A percentile compares a stretch with the other conserved stretches of the same genome.
phyloP scores from a whole-genome alignment of 768 basidiomycete species.

The Tylopilus vinaceipallidus region DNA sequence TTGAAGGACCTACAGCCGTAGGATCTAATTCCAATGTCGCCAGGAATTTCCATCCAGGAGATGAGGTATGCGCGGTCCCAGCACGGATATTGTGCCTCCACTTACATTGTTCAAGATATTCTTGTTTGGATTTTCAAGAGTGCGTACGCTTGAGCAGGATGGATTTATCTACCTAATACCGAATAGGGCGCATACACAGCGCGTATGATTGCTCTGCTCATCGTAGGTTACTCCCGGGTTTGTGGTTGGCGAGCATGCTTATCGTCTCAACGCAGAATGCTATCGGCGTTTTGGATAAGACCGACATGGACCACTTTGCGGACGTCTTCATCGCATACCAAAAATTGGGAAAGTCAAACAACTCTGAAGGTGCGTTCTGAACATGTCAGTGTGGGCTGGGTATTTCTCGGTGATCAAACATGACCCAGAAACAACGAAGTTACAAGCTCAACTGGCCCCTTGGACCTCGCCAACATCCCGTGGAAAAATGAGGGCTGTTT shows the following conservation, averaged over 20 bases:
- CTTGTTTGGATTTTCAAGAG: constrained; percentile 75
- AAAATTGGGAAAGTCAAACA: constrained; percentile 54
- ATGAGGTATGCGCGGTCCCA: constrained; percentile 49
- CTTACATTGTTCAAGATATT: constrained; percentile 51
- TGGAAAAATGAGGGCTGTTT: constrained; percentile 52
- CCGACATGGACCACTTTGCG: constrained; percentile 71
- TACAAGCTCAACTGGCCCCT: constrained; percentile 46
- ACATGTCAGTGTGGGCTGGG: not conserved
- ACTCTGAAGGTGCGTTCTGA: constrained; percentile 39
- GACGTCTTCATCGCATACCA: constrained; percentile 61
- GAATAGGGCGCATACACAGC: constrained; percentile 72
- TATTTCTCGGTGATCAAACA: not conserved
- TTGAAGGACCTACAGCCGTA: not conserved
- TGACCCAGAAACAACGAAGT: constrained; percentile 32
- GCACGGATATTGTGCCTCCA: not conserved
- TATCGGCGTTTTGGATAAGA: constrained; percentile 68
- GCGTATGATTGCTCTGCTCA: constrained; percentile 69
- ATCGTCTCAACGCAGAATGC: constrained; percentile 45
- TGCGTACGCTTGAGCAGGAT: constrained; percentile 26
- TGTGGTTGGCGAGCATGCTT: not conserved
- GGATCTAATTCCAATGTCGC: not conserved
- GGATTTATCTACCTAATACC: constrained; percentile 3
- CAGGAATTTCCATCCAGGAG: constrained; percentile 70
- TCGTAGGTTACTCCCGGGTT: not conserved
- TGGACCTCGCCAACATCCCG: constrained; percentile 54